Conservation (phyloP, 257 asterid genomes). For the Solanum habrochaites region DNA sequence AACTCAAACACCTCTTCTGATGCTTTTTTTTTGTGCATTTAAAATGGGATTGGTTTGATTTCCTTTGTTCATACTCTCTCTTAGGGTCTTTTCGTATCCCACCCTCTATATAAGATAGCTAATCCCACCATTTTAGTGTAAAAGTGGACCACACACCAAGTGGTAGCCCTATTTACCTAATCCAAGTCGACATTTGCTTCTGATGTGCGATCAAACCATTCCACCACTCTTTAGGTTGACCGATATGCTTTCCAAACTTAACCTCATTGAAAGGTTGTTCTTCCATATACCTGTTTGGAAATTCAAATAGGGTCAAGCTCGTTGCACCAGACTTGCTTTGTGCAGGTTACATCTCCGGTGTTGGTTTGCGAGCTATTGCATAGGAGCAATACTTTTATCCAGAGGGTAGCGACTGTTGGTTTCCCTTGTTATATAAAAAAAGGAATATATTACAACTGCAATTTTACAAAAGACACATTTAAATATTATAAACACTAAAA, state of each 20-base stretch:
- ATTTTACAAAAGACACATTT: too few relatives aligned
- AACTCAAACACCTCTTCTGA: background rate
- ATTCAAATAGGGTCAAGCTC: background rate
- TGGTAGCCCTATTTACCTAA: background rate
- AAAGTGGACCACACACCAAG: background rate
- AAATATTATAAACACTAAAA: too few relatives aligned
- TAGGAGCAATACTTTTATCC: background rate
- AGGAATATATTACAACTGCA: too few relatives aligned
- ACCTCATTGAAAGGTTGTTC: background rate
- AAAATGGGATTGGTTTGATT: background rate
- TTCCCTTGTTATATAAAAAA: background rate
- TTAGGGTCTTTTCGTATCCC: background rate
- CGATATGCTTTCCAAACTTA: background rate
- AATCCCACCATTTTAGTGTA: background rate
- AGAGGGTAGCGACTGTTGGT: background rate
- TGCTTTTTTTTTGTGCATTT: background rate
- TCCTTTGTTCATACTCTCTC: background rate
- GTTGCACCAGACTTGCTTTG: background rate
- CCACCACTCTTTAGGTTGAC: background rate
- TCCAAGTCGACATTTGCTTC: background rate
- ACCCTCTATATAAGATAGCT: background rate
- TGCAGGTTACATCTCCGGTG: background rate
- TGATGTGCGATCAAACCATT: background rate
- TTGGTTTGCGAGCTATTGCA: background rate
- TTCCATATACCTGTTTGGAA: background rate